These are phyloP conservation scores for Xerocomus nothofagi DNA, from an alignment of 1,284 basidiomycete genomes.

Conservation along the genomic window DNA sequence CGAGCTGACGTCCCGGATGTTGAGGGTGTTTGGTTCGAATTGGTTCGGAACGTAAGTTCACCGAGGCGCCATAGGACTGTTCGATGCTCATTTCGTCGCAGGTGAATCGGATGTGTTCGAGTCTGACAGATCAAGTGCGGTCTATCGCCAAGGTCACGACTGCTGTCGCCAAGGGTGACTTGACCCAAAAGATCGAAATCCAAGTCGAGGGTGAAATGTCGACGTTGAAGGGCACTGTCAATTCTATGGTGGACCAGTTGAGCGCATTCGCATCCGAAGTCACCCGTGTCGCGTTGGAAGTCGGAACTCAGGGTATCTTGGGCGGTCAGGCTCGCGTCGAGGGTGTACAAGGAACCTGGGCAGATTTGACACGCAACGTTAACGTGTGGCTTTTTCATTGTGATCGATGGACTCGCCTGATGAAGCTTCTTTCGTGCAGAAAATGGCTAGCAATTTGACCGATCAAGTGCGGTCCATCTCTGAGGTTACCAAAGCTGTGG, in stretches of 20 bases:
- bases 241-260: slow-evolving; percentile 88
- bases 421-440: slow-evolving; percentile 39
- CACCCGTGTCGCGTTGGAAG: slow-evolving; percentile 90
- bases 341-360: slow-evolving; percentile 94
- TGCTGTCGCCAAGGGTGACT: slow-evolving; percentile 86
- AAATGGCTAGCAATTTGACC: slow-evolving; percentile 92
- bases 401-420: slow-evolving; percentile 26
- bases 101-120: slow-evolving; percentile 93
- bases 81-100: slow-evolving; percentile 32
- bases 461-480: slow-evolving; percentile 98
- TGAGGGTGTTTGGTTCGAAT: slow-evolving; percentile 92
- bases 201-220: slow-evolving; percentile 93
- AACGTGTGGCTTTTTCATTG: slow-evolving; percentile 51
- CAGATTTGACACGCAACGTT: slow-evolving; percentile 87
- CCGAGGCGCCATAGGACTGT: background rate
- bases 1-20: slow-evolving; percentile 92
- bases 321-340: slow-evolving; percentile 92
- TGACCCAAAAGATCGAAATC: slow-evolving; percentile 89
- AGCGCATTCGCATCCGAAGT: slow-evolving; percentile 94
- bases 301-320: slow-evolving; percentile 89
- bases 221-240: slow-evolving; percentile 80
- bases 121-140: slow-evolving; percentile 92
- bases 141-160: slow-evolving; percentile 92
- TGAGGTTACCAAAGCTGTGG: slow-evolving; percentile 95
- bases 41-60: slow-evolving; percentile 81